Conservation (phyloP, 495 filamentous ascomycete species). For the Penicillium samsonianum region DNA sequence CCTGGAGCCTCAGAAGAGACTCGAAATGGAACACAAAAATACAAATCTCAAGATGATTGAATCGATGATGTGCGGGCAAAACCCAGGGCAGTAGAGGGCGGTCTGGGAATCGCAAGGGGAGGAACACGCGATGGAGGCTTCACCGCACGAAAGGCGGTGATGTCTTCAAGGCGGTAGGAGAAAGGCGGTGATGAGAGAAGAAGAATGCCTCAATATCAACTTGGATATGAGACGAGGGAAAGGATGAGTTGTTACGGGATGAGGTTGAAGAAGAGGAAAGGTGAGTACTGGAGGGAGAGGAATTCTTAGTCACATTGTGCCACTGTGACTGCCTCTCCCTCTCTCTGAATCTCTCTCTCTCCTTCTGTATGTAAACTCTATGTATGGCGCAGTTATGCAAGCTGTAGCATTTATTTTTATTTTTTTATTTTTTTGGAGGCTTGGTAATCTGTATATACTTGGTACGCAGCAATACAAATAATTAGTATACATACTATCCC, state of each 20-base stretch:
- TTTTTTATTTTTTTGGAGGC: not conserved
- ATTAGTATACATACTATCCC: not conserved
- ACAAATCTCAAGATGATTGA: constrained; percentile 9
- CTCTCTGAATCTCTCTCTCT: constrained; percentile 1
- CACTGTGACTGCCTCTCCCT: constrained; percentile 11
- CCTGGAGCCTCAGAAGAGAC: constrained; percentile 6
- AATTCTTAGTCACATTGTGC: constrained; percentile 18
- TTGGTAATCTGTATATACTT: not conserved
- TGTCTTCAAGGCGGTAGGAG: constrained; percentile 42
- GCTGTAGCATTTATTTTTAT: not conserved
- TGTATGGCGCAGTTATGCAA: constrained; percentile 2
- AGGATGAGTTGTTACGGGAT: not conserved
- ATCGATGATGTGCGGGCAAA: constrained; percentile 38
- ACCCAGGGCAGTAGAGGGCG: constrained; percentile 43
- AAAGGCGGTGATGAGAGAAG: constrained; percentile 17
- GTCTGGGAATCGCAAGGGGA: constrained; percentile 38
- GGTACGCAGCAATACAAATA: not conserved
- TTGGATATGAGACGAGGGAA: not conserved
- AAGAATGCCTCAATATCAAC: not conserved
- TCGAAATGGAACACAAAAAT: not conserved
- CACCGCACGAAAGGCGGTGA: constrained; percentile 54
- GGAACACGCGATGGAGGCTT: constrained; percentile 34
- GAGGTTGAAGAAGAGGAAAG: constrained; percentile 12
- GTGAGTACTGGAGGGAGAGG: constrained; percentile 9
- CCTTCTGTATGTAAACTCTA: constrained; percentile 9